Base-by-base conservation (phyloP, 1,139 yeast species). In the Kodamaea fungicola region DNA sequence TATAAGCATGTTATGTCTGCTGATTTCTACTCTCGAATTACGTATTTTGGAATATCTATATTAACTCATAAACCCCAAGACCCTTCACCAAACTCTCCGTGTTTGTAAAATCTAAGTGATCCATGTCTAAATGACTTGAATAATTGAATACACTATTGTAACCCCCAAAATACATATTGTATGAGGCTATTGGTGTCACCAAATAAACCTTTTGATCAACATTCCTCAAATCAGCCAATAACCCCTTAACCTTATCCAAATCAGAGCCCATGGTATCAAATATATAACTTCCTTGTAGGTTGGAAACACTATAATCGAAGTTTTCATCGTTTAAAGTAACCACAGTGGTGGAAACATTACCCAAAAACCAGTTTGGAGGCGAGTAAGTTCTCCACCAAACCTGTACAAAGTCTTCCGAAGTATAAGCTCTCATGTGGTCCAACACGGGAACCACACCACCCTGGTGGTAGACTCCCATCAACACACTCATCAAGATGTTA, bases 311-410 rank as follows among this genome's bases (percentile, higher is more conserved):
- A 7, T 41, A 43, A 10, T 22, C 30, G 12, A 42, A 34, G 16
- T 28, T 12, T 6, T 42, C 52, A 8, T 52, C 52, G 8, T 47
- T 48, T n/a, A 57, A 35, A 2, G 52, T 35, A 2, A 57, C 35
- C 32, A 55, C 52, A 6, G 50, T 37, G 0, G 51, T 38, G 21
- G 47, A 38, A 0, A 46, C 30, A 35, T 65, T 67, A 2, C 83
- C 86, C 33, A 87, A 62, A 40, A 90, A 55, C 95, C 96, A 90
- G 3, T 87, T 74, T 0, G 98, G 97, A 0, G 97, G 97, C 2
- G 89, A 75, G 52, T 90, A 92, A 0, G 97, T 88, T 55, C 90
- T 80, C 97, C 97, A 92, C 92, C 95, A 92, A 2, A 88, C 53
- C 28, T 81, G 77, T 0, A 75, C 48, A 3, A 54, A 48, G 2